A percentile compares a stretch with the other conserved stretches of the same genome.
These are phyloP conservation scores for Vigna mungo DNA, from an alignment of 306 rosid species.

Conservation along the genomic window DNA sequence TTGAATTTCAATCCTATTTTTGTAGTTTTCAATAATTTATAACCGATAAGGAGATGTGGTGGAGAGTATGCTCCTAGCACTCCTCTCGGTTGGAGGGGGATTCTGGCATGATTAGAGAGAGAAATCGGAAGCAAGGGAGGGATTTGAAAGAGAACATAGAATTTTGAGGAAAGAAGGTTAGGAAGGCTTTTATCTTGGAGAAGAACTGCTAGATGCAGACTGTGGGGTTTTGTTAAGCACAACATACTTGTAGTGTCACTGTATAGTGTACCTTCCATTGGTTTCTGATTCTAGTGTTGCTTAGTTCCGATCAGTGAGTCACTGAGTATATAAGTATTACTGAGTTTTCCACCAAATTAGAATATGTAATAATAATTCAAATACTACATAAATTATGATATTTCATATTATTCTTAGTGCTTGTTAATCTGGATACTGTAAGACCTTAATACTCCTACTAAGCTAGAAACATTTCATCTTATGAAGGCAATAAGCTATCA, in stretches of 20 bases:
- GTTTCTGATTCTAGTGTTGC: neutral
- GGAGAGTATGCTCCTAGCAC: no score
- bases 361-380: slow-evolving; percentile 75
- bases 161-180: neutral
- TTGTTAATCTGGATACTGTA: neutral
- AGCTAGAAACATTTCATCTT: slow-evolving; percentile 33
- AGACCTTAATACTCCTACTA: slow-evolving; percentile 28
- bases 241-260: neutral
- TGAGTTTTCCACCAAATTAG: slow-evolving; percentile 71
- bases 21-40: no score
- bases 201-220: neutral
- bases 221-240: neutral
- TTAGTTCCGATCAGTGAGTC: neutral
- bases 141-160: neutral
- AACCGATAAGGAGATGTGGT: no score
- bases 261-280: neutral
- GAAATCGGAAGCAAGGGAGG: neutral
- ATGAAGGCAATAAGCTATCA: slow-evolving; percentile 3
- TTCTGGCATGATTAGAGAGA: neutral
- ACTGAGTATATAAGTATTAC: neutral
- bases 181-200: neutral
- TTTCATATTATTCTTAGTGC: neutral
- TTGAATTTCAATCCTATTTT: no score
- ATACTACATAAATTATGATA: slow-evolving; percentile 35
- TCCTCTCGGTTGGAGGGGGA: neutral